Base-by-base conservation (phyloP, 2,329 filamentous ascomycete species). In the Diaporthe amygdali region DNA sequence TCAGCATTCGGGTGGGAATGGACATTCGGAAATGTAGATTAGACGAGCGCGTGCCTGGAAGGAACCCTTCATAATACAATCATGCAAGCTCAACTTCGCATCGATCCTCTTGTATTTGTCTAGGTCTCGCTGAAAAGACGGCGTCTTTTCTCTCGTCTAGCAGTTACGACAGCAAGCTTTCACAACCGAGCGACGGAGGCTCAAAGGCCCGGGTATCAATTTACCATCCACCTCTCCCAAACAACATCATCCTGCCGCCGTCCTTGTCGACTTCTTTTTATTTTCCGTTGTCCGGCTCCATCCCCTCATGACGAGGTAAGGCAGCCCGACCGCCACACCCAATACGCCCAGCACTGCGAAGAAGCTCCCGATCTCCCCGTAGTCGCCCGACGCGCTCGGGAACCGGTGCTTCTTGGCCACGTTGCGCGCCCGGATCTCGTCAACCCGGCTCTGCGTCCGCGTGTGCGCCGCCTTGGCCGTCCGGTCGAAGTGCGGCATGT, bases 401-500 rank as follows among this genome's bases (percentile, higher is more conserved):
- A 37, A 87, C 80, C 25, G 83, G 79, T 76, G 87, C 78, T 78
- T 76, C 44, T 77, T 77, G 51, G 78, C 77, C 22, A n/a, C 27
- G 10, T 46, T 59, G 41, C 66, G 44, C 20, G 84, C 80, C 7
- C 85, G 37, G 30, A 55, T 80, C 52, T 83, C 80, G 74, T 93
- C 89, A 76, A 93, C 86, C 41, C 87, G 84, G 63, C 88, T 85
- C 74, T 97, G 94, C 71, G 94, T 97, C 73, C 90, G 86, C 76
- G 91, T 90, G 81, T 97, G 95, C 12, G 88, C 86, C 51, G 83
- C 85, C 49, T 89, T 88, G 8, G 88, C 86, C 46, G 83, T 84
- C 46, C 88, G 88, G 82, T 98, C 92, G 76, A 97, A 99, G 82
- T 97, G 93, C 75, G 91, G 89, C 39, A 94, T 85, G 41, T 91